Conservation (phyloP, 139 green algal species). For the Closterium sp. region DNA sequence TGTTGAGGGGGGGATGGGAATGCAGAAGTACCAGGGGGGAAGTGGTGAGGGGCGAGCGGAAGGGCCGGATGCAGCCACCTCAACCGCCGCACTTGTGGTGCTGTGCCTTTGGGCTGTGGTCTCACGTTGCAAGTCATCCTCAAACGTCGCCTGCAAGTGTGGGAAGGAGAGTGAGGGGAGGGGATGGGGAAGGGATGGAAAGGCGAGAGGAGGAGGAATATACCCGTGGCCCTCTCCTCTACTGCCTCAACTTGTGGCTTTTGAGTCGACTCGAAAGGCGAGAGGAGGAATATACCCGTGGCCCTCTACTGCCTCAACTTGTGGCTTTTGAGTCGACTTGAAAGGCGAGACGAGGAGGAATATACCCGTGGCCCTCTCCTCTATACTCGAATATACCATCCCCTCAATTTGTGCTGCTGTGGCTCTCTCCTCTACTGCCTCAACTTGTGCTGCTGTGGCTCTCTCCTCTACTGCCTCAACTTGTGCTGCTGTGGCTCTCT, state of each 20-base stretch:
- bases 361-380: slow-evolving; percentile 26
- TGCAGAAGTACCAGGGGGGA: background rate
- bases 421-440: too few species aligned
- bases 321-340: too few species aligned
- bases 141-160: slow-evolving; percentile 80
- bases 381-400: too few species aligned
- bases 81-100: slow-evolving; percentile 82
- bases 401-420: too few species aligned
- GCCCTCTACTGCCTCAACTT: too few species aligned
- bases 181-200: background rate
- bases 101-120: slow-evolving; percentile 85
- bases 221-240: slow-evolving; percentile 41
- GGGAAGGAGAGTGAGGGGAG: background rate
- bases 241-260: too few species aligned
- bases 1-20: slow-evolving; percentile 6
- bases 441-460: too few species aligned
- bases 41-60: slow-evolving; percentile 65
- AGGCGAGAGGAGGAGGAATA: background rate
- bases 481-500: too few species aligned
- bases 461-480: too few species aligned
- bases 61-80: slow-evolving; percentile 64
- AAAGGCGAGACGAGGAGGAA: background rate
- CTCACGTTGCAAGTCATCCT: slow-evolving; percentile 81
- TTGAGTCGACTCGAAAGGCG: too few species aligned
- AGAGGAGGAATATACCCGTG: too few species aligned